These are phyloP conservation scores for Aspergillus ruber DNA, from an alignment of 2,329 filamentous ascomycete species.

Conservation along the genomic window DNA sequence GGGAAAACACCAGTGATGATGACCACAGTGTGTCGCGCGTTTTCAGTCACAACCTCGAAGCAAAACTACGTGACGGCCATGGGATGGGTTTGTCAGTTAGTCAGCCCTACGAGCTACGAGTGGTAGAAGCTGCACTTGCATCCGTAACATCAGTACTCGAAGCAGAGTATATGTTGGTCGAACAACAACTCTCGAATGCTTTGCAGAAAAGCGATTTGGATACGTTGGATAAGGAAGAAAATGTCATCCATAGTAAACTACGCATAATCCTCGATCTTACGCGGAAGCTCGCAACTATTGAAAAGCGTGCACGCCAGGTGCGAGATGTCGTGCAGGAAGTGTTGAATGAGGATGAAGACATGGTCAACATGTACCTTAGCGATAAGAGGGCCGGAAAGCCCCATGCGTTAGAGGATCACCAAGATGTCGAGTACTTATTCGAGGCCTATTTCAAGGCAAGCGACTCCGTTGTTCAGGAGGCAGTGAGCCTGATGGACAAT, in stretches of 20 bases:
- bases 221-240: conserved; percentile 11
- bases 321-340: conserved; percentile 28
- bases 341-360: conserved; percentile 30
- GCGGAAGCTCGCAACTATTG: conserved; percentile 20
- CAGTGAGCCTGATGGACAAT: conserved; percentile 19
- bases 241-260: conserved; percentile 16
- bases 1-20: background rate
- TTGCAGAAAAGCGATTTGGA: conserved; percentile 1
- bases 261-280: conserved; percentile 21
- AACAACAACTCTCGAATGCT: conserved; percentile 8
- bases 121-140: conserved; percentile 29
- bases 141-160: conserved; percentile 28
- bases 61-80: conserved; percentile 13
- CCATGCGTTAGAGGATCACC: conserved; percentile 26
- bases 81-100: conserved; percentile 12
- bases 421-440: conserved; percentile 33
- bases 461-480: conserved; percentile 27
- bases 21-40: conserved; percentile 11
- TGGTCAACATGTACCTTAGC: conserved; percentile 32
- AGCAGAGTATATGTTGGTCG: conserved; percentile 23
- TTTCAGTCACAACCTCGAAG: conserved; percentile 22
- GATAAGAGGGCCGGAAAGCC: conserved; percentile 23
- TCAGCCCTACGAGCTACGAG: conserved; percentile 29
- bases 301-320: conserved; percentile 29
- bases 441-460: conserved; percentile 33